A percentile compares a stretch with the other conserved stretches of the same genome.
Conservation (phyloP, 495 filamentous ascomycete genomes). For the Penicillium steckii region DNA sequence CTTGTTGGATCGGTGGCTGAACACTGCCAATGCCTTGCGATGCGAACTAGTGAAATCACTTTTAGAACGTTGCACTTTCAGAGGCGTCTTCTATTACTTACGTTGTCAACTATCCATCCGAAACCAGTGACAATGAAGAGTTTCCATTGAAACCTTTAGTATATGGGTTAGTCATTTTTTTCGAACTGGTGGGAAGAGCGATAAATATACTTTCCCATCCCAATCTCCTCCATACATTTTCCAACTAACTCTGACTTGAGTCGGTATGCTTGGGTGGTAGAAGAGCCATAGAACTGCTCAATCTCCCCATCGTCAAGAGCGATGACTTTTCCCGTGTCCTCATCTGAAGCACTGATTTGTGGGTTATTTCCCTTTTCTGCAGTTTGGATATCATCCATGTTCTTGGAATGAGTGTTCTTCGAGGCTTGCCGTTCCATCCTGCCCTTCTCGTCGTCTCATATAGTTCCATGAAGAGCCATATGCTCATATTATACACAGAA, state of each 20-base stretch:
- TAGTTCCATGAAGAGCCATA: neutral
- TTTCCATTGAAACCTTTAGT: constrained; percentile 32
- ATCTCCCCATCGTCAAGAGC: constrained; percentile 22
- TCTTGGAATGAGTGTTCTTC: constrained; percentile 1
- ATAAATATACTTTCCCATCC: constrained; percentile 32
- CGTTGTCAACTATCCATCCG: constrained; percentile 37
- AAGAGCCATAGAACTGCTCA: constrained; percentile 32
- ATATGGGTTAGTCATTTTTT: neutral
- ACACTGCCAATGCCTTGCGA: constrained; percentile 32
- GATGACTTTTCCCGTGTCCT: constrained; percentile 20
- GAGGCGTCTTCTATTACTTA: constrained; percentile 2
- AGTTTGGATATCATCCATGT: constrained; percentile 20
- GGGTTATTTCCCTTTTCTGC: constrained; percentile 1
- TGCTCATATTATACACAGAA: neutral
- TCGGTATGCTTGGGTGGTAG: constrained; percentile 31
- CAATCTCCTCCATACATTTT: constrained; percentile 32
- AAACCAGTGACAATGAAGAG: constrained; percentile 35
- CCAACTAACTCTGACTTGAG: constrained; percentile 35
- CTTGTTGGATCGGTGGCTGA: constrained; percentile 29
- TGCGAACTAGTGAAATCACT: constrained; percentile 20
- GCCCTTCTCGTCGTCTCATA: neutral
- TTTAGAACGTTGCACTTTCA: neutral
- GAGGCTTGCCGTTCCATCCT: neutral
- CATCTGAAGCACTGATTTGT: neutral
- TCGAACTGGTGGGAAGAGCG: too few species aligned